Evolutionary conservation across 1,284 basidiomycete genomes (phyloP).

Genomic region (Papiliotrema nemorosa): DNA sequence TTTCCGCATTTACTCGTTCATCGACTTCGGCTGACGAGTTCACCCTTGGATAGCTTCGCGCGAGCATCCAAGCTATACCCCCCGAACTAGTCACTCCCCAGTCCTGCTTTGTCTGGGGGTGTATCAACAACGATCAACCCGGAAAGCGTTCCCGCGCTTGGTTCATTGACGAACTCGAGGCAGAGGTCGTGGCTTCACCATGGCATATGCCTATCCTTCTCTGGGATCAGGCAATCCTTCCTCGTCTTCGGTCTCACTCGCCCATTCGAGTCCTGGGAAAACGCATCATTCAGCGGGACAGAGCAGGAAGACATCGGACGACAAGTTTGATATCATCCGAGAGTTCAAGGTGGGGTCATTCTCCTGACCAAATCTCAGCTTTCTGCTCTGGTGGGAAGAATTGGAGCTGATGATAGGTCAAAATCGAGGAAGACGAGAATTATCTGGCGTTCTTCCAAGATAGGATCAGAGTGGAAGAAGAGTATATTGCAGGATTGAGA

Average conservation of each 20-base stretch:
- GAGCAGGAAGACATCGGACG: constrained; percentile 22
- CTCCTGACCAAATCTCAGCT: not conserved
- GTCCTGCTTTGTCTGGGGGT: too few species aligned
- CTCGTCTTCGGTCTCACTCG: not conserved
- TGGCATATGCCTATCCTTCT: constrained; percentile 35
- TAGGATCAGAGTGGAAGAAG: constrained; percentile 74
- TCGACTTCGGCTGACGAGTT: too few species aligned
- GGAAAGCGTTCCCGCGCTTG: too few species aligned
- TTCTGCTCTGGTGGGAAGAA: too few species aligned
- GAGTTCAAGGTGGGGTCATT: constrained; percentile 24
- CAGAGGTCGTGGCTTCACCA: constrained; percentile 5
- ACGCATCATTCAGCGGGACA: not conserved
- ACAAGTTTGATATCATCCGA: constrained; percentile 23
- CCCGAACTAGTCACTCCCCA: too few species aligned
- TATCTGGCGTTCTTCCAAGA: constrained; percentile 81
- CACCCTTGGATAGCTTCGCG: too few species aligned
- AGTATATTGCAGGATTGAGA: constrained; percentile 67
- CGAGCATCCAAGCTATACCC: too few species aligned
- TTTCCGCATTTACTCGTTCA: too few species aligned
- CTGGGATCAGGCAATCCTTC: constrained; percentile 1
- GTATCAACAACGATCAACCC: too few species aligned
- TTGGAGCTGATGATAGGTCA: too few species aligned
- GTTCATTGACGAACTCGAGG: too few species aligned
- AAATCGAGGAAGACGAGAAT: constrained; percentile 57
- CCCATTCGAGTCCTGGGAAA: constrained; percentile 1